phyloP scores from a whole-genome alignment of 768 basidiomycete species.

The Amanita brunnescens region DNA sequence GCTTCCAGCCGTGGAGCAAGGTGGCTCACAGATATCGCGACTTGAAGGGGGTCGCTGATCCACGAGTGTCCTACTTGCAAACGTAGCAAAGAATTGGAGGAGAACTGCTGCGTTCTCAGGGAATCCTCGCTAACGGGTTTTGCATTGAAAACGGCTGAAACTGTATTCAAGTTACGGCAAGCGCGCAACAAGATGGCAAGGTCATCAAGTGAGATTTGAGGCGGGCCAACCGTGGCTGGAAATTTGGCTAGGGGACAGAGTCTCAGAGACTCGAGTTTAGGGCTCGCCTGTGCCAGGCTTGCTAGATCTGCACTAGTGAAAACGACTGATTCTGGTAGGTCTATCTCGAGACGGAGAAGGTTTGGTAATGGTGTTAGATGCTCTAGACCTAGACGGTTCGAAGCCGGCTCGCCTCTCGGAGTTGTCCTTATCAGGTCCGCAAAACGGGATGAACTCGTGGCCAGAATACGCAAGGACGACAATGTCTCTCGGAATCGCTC shows the following conservation, averaged over 20 bases:
- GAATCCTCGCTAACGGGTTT: slow-evolving; percentile 34
- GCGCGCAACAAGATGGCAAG: slow-evolving; percentile 46
- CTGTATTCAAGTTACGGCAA: slow-evolving; percentile 56
- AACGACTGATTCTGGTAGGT: slow-evolving; percentile 68
- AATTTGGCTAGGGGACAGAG: slow-evolving; percentile 66
- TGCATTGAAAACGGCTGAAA: slow-evolving; percentile 60
- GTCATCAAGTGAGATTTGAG: slow-evolving; percentile 54
- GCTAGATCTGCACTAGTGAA: slow-evolving; percentile 55
- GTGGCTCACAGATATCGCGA: slow-evolving; percentile 68
- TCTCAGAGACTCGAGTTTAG: slow-evolving; percentile 59
- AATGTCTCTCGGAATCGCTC: slow-evolving; percentile 54
- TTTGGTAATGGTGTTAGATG: slow-evolving; percentile 43
- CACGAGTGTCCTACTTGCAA: slow-evolving; percentile 73
- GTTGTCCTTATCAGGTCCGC: slow-evolving; percentile 74
- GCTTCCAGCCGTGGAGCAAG: slow-evolving; percentile 62
- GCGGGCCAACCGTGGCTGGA: slow-evolving; percentile 40
- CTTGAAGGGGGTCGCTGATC: slow-evolving; percentile 58
- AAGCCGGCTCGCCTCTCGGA: slow-evolving; percentile 52
- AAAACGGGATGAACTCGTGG: slow-evolving; percentile 69
- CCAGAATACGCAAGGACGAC: slow-evolving; percentile 50
- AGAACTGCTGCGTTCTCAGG: slow-evolving; percentile 36
- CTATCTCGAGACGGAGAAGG: slow-evolving; percentile 60
- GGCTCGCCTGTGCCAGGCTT: slow-evolving; percentile 50
- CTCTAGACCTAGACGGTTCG: slow-evolving; percentile 53
- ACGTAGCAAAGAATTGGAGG: slow-evolving; percentile 60